These are phyloP conservation scores for Moesziomyces sp. DNA, from an alignment of 1,284 basidiomycete species.

Conservation along the genomic window DNA sequence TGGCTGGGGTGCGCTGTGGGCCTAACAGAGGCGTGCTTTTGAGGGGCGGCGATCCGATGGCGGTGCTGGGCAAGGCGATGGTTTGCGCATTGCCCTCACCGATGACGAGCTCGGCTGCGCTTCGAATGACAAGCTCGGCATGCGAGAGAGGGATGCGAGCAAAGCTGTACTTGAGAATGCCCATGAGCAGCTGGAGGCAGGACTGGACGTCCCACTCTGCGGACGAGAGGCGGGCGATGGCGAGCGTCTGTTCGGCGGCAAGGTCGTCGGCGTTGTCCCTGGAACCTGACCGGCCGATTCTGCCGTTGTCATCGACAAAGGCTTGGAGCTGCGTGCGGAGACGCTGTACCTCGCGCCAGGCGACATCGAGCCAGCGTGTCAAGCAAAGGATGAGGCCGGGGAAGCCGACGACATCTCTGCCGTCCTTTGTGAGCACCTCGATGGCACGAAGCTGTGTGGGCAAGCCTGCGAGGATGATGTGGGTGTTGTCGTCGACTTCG, in stretches of 20 bases:
- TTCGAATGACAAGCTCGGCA: constrained; percentile 50
- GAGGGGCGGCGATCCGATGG: constrained; percentile 31
- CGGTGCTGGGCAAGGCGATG: constrained; percentile 19
- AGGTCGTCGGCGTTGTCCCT: constrained; percentile 12
- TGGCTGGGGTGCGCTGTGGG: constrained; percentile 16
- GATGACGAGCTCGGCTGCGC: constrained; percentile 47
- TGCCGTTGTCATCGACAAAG: constrained; percentile 17
- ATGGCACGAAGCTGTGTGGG: constrained; percentile 56
- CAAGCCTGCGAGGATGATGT: constrained; percentile 38
- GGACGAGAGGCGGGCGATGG: constrained; percentile 28
- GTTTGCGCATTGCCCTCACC: constrained; percentile 32
- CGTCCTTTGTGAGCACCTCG: constrained; percentile 61
- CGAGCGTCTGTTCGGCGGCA: constrained; percentile 13
- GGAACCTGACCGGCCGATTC: constrained; percentile 11
- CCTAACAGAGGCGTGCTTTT: constrained; percentile 28
- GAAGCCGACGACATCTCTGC: constrained; percentile 61
- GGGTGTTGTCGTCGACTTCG: constrained; percentile 30
- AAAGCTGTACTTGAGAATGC: constrained; percentile 64
- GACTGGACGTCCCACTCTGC: constrained; percentile 54
- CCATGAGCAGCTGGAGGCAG: constrained; percentile 54
- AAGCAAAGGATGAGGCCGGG: constrained; percentile 53
- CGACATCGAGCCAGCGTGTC: constrained; percentile 48
- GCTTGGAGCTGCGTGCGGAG: constrained; percentile 39
- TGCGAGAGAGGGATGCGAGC: constrained; percentile 52
- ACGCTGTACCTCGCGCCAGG: constrained; percentile 58